These are phyloP conservation scores for Fistulina hepatica DNA, from an alignment of 1,284 basidiomycete genomes.

Conservation along the genomic window DNA sequence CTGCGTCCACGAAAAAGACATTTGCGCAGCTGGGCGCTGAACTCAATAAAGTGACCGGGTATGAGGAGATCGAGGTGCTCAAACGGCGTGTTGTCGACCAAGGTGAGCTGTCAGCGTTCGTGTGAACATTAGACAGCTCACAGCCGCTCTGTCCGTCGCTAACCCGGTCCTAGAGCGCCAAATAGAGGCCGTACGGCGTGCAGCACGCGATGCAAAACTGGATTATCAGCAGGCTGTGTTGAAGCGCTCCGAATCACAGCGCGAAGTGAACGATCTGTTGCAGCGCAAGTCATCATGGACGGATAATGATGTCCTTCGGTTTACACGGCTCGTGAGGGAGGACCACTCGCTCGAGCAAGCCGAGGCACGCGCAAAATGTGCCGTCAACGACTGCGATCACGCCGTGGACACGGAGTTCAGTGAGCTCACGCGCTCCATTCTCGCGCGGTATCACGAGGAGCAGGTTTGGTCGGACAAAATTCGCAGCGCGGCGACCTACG, in stretches of 20 bases:
- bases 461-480: conserved; percentile 98
- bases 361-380: conserved; percentile 57
- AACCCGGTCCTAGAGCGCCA: conserved; percentile 38
- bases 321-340: conserved; percentile 77
- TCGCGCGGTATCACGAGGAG: conserved; percentile 89
- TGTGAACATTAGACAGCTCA: not conserved
- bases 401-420: conserved; percentile 78
- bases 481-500: conserved; percentile 84
- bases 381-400: conserved; percentile 58
- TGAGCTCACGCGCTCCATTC: conserved; percentile 75
- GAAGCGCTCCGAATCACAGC: conserved; percentile 70
- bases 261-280: conserved; percentile 83
- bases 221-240: conserved; percentile 67
- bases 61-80: conserved; percentile 78
- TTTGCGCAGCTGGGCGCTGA: conserved; percentile 66
- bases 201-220: conserved; percentile 57
- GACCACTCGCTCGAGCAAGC: conserved; percentile 79
- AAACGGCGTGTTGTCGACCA: conserved; percentile 71
- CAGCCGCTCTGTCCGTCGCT: no score
- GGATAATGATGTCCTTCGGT: conserved; percentile 72
- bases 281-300: conserved; percentile 84
- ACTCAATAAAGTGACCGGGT: conserved; percentile 82
- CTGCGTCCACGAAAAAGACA: conserved; percentile 40
- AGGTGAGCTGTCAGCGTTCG: conserved; percentile 47
- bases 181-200: conserved; percentile 48